Base-by-base conservation (phyloP, 495 filamentous ascomycete species). In the Opeltia flavorubescens region DNA sequence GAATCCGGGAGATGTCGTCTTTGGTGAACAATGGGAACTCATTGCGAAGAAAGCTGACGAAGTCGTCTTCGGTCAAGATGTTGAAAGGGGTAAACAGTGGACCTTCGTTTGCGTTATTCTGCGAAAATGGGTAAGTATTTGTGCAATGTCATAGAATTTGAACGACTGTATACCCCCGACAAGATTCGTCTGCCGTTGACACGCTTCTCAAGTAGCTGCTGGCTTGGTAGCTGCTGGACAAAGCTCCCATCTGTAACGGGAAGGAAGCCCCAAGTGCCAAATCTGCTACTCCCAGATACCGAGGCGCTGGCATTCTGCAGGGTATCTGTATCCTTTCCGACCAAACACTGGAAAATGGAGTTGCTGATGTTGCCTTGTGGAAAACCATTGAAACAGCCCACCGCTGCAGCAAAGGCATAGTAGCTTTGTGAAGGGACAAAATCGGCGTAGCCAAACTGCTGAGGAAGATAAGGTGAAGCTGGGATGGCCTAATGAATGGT, bases 201-300 rank as follows among this genome's bases (percentile, higher is more conserved):
- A 48, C 59, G 54, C 43, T 69, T 69, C 20, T 58, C 48, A 4
- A 60, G 48, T 7, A 82, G 62, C 53, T 80, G 75, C 49, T 64
- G 55, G 24, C 62, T 69, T 11, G 78, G 77, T 5, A 62, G 62
- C 18, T 75, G 62, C 38, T 64, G 63, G 46, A 83, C 59, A 49
- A 80, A 72, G 3, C 58, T 58, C 3, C 72, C 78, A 49, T 84
- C 80, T 2, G 76, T 74, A 2, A 83, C 79, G 6, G 79, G 79
- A 23, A 76, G 53, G 51, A 82, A 81, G 1, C 64, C 75, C 71
- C 73, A 83, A 28, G 71, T 73, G 51, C 60, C 67, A 45, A 43
- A 66, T 33, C 62, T 59, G 3, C 63, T 69, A 7, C 62, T 58
- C 26, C 59, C 59, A 12, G 69, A 78, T 25, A 77, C 63, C 23